Evolutionary conservation across 164 flowering plant species (phyloP), one percentile per base, ranked within the genome.

Genomic region (Dillenia suffruticosa): DNA sequence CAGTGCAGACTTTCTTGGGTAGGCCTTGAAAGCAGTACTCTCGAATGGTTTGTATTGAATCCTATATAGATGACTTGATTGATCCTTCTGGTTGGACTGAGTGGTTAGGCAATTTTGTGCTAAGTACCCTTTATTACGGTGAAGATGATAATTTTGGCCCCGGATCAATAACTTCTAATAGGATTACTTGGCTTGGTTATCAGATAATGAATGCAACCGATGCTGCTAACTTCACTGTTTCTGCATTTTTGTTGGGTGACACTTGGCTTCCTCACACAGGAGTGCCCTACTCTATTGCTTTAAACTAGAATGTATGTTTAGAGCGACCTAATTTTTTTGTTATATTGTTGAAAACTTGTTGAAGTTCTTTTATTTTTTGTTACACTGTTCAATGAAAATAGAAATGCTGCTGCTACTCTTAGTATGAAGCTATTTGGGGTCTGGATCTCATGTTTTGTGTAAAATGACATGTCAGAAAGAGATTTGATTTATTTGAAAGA

Each of bases 141-240:
- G 79, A 76, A 62, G 72, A 12, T 50, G 64, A 63, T 15, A 72
- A 76, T 49, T 13, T 47, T 5, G 79, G 79, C 1, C 74, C 71
- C 0, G 74, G 73, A 9, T 69, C 76, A 9, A 12, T 46, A 10
- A 65, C 65, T 9, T 6, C 4, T 32, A 16, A 12, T 0, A 65
- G 78, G 14, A 70, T 65, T 32, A 57, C 44, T 5, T 71, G 78
- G 78, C 54, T 61, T 0, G 79, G 76, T 2, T 68, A 61, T 19
- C 67, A 64, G 44, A 54, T 65, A 56, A 74, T 70, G 0, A 56
- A 55, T 53, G 59, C 40, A 0, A 56, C 43, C 2, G 58, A 60
- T 32, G 76, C 73, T 1, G 63, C 48, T 0, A 26, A 58, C 11
- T 72, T 71, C 54, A 75, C 66, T 1, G 76, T 59, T 24, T 13